Conservation (phyloP, 805 yeast genomes). For the Spathaspora boniae region DNA sequence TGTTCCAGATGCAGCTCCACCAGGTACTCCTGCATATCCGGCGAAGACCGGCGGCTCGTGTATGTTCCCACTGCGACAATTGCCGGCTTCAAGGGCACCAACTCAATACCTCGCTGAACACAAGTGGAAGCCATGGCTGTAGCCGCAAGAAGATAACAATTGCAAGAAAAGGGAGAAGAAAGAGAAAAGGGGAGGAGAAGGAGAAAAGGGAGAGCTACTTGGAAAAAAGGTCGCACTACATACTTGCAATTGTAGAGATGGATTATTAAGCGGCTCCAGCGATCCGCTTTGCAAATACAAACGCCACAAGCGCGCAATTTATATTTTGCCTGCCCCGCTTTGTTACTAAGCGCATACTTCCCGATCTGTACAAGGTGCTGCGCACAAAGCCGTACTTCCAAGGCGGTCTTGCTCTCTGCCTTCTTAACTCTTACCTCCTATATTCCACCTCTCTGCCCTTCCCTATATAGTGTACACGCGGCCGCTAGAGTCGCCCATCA, state of each 20-base stretch:
- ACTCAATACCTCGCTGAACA: background rate
- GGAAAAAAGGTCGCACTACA: too few relatives aligned
- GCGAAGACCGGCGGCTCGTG: too few relatives aligned
- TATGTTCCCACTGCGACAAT: background rate
- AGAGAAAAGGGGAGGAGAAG: background rate
- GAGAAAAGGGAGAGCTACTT: background rate
- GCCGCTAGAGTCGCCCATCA: constrained; percentile 55
- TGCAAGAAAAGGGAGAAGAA: background rate
- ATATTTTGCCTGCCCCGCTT: too few relatives aligned
- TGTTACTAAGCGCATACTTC: too few relatives aligned
- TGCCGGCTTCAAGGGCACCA: background rate
- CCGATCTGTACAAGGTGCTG: too few relatives aligned
- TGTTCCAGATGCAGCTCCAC: background rate
- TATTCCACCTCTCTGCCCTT: background rate
- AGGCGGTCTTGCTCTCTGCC: too few relatives aligned
- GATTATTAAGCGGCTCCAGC: background rate
- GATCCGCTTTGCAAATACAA: too few relatives aligned
- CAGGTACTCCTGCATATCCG: background rate
- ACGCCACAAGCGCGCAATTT: too few relatives aligned
- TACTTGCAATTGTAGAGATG: too few relatives aligned
- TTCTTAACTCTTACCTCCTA: too few relatives aligned
- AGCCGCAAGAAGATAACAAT: background rate
- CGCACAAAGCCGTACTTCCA: too few relatives aligned
- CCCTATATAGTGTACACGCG: constrained; percentile 33
- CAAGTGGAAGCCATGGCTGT: background rate